phyloP scores from a whole-genome alignment of 2,329 filamentous ascomycete species.

The Nothomitra cinnamomea region DNA sequence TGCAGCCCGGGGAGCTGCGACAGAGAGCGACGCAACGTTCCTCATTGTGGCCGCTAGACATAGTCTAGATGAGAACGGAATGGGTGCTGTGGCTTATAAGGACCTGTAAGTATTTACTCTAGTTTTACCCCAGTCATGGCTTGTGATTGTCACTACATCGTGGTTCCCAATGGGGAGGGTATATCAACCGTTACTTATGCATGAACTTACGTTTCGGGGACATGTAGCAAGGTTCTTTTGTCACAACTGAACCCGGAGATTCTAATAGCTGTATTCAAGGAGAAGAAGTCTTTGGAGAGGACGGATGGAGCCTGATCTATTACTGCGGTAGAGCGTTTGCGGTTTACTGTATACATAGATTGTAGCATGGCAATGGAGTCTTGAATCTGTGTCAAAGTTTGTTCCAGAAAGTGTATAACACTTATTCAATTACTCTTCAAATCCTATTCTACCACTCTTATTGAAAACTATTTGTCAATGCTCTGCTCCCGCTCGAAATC shows the following conservation, averaged over 20 bases:
- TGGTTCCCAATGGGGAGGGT: neutral
- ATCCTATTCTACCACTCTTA: no score
- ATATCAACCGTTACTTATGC: neutral
- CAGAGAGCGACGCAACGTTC: conserved; percentile 1
- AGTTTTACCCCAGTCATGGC: no score
- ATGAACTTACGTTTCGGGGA: neutral
- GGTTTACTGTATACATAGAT: no score
- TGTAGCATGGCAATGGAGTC: no score
- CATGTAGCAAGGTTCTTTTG: neutral
- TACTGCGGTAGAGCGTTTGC: neutral
- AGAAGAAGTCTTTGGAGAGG: neutral
- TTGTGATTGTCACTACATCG: neutral
- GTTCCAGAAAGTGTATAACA: no score
- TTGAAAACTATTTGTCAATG: no score
- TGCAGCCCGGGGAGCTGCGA: neutral
- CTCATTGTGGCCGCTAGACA: neutral
- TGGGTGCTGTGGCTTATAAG: neutral
- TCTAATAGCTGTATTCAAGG: neutral
- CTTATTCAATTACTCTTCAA: no score
- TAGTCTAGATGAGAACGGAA: neutral
- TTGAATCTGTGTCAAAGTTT: no score
- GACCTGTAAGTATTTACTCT: neutral
- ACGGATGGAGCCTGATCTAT: neutral
- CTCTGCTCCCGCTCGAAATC: no score
- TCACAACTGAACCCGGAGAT: neutral